Evolutionary conservation across 768 basidiomycete genomes (phyloP).

Genomic region (Hygrophorus pudorinus): DNA sequence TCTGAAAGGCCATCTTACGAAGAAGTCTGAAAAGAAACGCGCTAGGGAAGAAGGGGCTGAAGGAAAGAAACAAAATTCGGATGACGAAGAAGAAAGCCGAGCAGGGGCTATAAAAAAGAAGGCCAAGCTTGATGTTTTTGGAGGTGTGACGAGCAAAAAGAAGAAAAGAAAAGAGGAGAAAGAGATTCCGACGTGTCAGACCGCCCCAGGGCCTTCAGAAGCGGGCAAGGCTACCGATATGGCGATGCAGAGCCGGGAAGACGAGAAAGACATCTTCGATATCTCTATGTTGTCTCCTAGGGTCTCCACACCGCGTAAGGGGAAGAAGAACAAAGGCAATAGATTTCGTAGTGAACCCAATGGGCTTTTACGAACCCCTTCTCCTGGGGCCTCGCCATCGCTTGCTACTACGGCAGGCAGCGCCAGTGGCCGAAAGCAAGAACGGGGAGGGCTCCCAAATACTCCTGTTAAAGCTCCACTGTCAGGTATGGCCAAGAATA

Average conservation of each 20-base stretch:
- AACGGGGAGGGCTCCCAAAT: too few relatives aligned
- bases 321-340: background rate
- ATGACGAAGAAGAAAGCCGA: conserved; percentile 52
- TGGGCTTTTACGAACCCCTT: background rate
- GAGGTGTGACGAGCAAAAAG: conserved; percentile 35
- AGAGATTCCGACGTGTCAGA: conserved; percentile 5
- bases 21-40: conserved; percentile 35
- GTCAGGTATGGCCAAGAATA: too few relatives aligned
- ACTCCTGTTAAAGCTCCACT: too few relatives aligned
- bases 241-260: too few relatives aligned
- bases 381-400: background rate
- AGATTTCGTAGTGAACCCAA: background rate
- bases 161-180: conserved; percentile 19
- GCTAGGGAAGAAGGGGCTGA: conserved; percentile 30
- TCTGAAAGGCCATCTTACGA: conserved; percentile 50
- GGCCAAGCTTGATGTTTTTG: conserved; percentile 49
- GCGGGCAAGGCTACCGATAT: too few relatives aligned
- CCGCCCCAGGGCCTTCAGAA: background rate
- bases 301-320: background rate
- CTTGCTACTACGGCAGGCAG: too few relatives aligned
- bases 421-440: too few relatives aligned
- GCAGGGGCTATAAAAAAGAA: conserved; percentile 52
- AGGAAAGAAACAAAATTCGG: conserved; percentile 15
- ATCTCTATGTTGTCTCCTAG: background rate
- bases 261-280: too few relatives aligned